Conservation (phyloP, 2,329 filamentous ascomycete species). For the Fusarium sp. region DNA sequence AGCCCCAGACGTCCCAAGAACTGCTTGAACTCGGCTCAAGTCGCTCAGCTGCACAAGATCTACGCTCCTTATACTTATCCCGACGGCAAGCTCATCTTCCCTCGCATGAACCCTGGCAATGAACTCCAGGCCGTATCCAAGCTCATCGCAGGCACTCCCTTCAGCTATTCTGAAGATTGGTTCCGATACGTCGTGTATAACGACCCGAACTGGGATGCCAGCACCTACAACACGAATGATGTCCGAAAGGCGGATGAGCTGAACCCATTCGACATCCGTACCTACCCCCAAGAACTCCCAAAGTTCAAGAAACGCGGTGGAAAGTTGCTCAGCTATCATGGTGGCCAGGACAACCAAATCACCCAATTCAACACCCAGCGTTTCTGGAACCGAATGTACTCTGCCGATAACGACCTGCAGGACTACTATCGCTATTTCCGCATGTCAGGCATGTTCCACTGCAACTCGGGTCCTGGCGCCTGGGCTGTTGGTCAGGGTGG, state of each 20-base stretch:
- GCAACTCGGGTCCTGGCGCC: slow-evolving; percentile 56
- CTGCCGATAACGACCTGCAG: slow-evolving; percentile 47
- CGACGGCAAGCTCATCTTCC: slow-evolving; percentile 18
- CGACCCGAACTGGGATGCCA: slow-evolving; percentile 7
- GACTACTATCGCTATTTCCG: slow-evolving; percentile 63
- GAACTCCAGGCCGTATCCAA: slow-evolving; percentile 8
- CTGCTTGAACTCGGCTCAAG: slow-evolving; percentile 8
- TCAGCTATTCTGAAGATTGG: slow-evolving; percentile 22
- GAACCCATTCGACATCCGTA: slow-evolving; percentile 18
- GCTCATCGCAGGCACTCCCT: slow-evolving; percentile 12
- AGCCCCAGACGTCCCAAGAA: background rate
- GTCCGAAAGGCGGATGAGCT: background rate
- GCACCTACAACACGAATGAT: background rate
- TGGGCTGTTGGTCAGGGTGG: slow-evolving; percentile 43
- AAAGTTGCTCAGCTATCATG: slow-evolving; percentile 18
- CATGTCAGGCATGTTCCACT: slow-evolving; percentile 64
- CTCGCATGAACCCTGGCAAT: slow-evolving; percentile 25
- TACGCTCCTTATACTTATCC: slow-evolving; percentile 19
- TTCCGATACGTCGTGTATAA: slow-evolving; percentile 21
- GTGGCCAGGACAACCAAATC: slow-evolving; percentile 27
- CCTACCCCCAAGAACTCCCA: background rate
- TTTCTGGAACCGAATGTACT: slow-evolving; percentile 36
- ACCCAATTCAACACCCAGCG: slow-evolving; percentile 34
- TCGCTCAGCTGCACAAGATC: slow-evolving; percentile 1
- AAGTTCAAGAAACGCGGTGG: slow-evolving; percentile 23